Base-by-base conservation (phyloP, 2,329 filamentous ascomycete genomes). In the Pseudocercospora vitis region DNA sequence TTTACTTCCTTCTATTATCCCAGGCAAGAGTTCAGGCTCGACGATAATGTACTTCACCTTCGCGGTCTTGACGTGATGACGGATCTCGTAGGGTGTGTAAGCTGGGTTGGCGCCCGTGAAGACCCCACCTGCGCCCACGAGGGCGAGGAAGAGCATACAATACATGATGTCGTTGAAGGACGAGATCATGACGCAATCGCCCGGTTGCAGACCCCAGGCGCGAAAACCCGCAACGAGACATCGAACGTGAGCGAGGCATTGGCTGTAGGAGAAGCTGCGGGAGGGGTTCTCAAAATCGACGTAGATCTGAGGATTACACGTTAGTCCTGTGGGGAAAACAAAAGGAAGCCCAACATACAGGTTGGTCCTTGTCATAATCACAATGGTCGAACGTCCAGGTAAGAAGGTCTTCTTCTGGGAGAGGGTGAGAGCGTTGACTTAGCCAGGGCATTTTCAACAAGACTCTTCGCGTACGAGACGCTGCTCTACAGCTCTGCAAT, bases 131-230 rank as follows among this genome's bases (percentile, higher is more conserved):
- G 64, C 62, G 4, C 58, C 69, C 2, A 65, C 46, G 23, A 67
- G 49, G 23, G 62, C 66, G 1, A 66, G 60, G 45, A 68, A 63
- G 49, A 65, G 51, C 18, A 69, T 56, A 14, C 65, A 65, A 46
- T 68, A 69, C 39, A 60, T 60, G 40, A 65, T 65, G 65, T 81
- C 75, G 66, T 83, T 83, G 70, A 81, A 81, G 0, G 78, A 78
- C 56, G 81, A 77, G 32, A 83, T 71, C 48, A 76, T 76, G 7
- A 83, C 75, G 54, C 75, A 78, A 53, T 83, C 79, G 21, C 78
- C 79, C 21, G 67, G 63, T 37, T 19, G 7, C 8, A 37, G 33
- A 37, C 33, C 33, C 12, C 16, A 14, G 11, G 68, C 71, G 18
- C 67, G 70, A 42, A 83, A 71, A 0, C 81, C 81, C 7, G 78